Evolutionary conservation across 257 asterid genomes (phyloP), one percentile per base, ranked within the genome.

Genomic region (Osmanthus fragrans): DNA sequence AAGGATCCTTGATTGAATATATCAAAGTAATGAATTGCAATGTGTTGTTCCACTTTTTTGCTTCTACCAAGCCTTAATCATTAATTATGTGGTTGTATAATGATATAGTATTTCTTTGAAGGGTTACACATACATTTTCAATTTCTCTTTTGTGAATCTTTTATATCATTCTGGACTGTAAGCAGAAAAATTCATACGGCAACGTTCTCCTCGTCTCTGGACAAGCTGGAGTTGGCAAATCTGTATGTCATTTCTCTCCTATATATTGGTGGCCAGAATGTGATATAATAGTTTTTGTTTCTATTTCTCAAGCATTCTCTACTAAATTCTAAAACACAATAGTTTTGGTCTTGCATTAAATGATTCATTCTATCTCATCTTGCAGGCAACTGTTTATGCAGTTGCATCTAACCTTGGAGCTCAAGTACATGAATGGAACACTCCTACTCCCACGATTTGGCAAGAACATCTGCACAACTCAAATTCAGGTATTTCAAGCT

Each of bases 211-310:
- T 95, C 70, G 77, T 93, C 81, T 86, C 90, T 83, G 98, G 98
- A 81, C 97, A 90, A 79, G 92, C 98, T 77, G 98, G 99, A 86
- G 92, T 90, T 85, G 99, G 98, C 77, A 95, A 95, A 93, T 93
- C 97, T 76, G 99, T 95, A 93, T 54, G 98, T 51, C 70, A 72
- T 72, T 74, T 67, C 70, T 82, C 65, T 75, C 76, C 77, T 83
- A 56, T 78, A 39, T 29, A 56, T 19, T 25, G 45, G 54, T 74
- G 29, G 39, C 63, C 42, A 36, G 30, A 70, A 67, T 75, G 33
- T 81, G 81, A 29, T 74, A 78, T n/a, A 39, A 34, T 80, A 30
- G 21, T 4, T 56, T 70, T 58, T 70, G 51, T 27, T 77, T 78
- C 64, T 51, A 63, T 30, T 19, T 63, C 71, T 63, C 68, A 45